These are phyloP conservation scores for Quercus parvula DNA, from an alignment of 306 rosid species.

Conservation along the genomic window DNA sequence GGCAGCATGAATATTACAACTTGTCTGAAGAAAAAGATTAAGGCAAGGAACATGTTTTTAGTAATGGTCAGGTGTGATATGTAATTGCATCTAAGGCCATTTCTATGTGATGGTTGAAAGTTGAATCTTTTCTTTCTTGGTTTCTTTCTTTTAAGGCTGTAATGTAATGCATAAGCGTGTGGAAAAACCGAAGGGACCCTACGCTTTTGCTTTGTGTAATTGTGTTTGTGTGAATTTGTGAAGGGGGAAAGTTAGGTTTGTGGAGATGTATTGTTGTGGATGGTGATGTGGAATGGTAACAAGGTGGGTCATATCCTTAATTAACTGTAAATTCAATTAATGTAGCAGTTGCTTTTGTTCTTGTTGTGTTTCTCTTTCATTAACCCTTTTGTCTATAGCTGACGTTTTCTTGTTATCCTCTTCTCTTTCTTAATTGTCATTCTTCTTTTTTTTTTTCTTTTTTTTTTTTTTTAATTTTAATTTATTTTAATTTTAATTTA, in stretches of 20 bases:
- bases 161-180: neutral
- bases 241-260: neutral
- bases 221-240: neutral
- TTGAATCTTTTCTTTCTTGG: neutral
- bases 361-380: neutral
- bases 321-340: neutral
- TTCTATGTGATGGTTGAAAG: neutral
- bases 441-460: neutral
- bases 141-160: neutral
- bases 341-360: neutral
- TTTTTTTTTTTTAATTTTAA: too few relatives aligned
- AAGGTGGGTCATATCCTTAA: neutral
- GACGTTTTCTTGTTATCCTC: neutral
- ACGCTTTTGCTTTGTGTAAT: neutral
- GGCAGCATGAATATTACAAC: constrained; percentile 13
- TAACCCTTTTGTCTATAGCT: neutral
- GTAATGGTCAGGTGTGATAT: neutral
- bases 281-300: neutral
- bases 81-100: neutral
- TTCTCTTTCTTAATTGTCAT: neutral
- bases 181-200: constrained; percentile 6
- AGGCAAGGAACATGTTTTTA: neutral
- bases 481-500: too few relatives aligned
- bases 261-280: neutral
- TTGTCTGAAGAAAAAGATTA: constrained; percentile 26